Base-by-base conservation (phyloP, 192 early-diverging fungal genomes). In the Pilaira anomala region DNA sequence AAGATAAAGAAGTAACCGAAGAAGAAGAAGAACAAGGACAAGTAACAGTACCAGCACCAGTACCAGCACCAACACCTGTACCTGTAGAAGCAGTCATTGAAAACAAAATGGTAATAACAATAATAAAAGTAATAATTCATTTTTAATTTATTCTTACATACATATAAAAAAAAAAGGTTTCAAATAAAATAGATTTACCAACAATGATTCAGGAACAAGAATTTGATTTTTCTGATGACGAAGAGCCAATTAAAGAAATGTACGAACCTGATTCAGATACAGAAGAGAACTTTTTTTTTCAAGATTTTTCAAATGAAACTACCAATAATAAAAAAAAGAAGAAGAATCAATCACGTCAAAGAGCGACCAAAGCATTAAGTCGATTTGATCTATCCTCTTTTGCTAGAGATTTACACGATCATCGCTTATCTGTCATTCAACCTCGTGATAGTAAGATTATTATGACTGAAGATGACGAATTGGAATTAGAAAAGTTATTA, bases 271-370 rank as follows among this genome's bases (percentile, higher is more conserved):
- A 65, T 36, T 64, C 63, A 14, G 62, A 63, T 13, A 19, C 45
- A 19, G 63, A 71, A 29, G 69, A 71, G 50, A 53, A 71, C 30
- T 65, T 42, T 26, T 71, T 71, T 29, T 65, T 71, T 21, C 64
- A 71, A 25, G 69, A 71, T 25, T 71, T 71, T 52, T 54, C 63
- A 5, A 41, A 46, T 16, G 56, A 60, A 11, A 42, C 28, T 33
- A 24, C 16, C 9, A 28, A 16, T 24, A 36, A 33, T 16, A 13
- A 6, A 11, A 8, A 9, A 4, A 58, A 58, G 16, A 36, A 58
- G 13, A 40, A 58, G 1, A 42, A 21, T 41, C 39, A 19, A 0
- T 9, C 14, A 42, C 39, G 39, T 36, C 56, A 26, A 1, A 30
- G 49, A 13, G 16, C 48, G 2, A 51, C 19, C 1, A 63, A 39